Conservation (phyloP, 768 basidiomycete genomes). For the Tricholoma terreum region DNA sequence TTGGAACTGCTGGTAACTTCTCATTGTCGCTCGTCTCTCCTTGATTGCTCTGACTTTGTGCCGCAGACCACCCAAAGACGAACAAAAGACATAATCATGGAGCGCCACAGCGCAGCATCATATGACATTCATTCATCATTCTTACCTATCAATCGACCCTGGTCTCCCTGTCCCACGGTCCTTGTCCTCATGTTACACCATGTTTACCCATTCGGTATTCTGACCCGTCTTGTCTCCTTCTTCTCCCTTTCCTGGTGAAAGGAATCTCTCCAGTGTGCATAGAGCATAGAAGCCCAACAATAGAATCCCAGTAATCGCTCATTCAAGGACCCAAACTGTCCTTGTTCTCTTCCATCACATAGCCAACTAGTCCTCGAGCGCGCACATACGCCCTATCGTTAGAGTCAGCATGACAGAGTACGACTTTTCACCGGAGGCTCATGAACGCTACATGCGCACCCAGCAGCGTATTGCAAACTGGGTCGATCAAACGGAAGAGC, state of each 20-base stretch:
- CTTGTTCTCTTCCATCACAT: neutral
- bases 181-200: conserved; percentile 1
- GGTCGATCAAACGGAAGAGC: conserved; percentile 45
- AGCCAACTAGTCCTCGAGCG: neutral
- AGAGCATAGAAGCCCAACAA: conserved; percentile 6
- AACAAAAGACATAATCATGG: neutral
- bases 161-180: neutral
- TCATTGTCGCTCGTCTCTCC: too few relatives aligned
- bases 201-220: neutral
- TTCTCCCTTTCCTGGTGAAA: conserved; percentile 13
- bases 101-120: neutral
- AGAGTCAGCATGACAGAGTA: conserved; percentile 49
- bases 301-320: conserved; percentile 6
- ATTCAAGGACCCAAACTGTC: neutral
- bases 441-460: conserved; percentile 44
- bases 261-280: conserved; percentile 1
- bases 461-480: conserved; percentile 49
- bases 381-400: conserved; percentile 3
- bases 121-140: conserved; percentile 1
- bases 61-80: neutral
- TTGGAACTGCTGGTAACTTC: too few relatives aligned
- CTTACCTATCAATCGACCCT: neutral
- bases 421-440: conserved; percentile 57
- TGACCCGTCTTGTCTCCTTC: neutral
- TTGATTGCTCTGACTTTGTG: neutral